These are phyloP conservation scores for Anthracocystis panici-leucophaei DNA, from an alignment of 1,284 basidiomycete species.

Conservation along the genomic window DNA sequence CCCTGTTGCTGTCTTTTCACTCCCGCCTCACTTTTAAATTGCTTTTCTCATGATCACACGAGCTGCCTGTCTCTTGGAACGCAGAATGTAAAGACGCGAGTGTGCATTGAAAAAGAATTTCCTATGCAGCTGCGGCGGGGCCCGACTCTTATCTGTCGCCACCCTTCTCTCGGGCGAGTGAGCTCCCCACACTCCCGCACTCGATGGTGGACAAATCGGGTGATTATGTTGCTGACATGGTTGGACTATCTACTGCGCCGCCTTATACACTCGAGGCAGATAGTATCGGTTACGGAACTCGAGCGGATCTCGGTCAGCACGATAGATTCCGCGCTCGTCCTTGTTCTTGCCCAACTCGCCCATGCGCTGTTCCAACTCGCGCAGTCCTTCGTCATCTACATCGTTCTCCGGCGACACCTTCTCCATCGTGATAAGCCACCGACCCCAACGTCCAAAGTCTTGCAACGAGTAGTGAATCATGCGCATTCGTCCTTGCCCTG, in stretches of 20 bases:
- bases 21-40: no score
- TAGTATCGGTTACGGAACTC: conserved; percentile 62
- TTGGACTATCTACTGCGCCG: conserved; percentile 4
- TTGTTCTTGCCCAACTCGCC: conserved; percentile 45
- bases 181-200: not conserved
- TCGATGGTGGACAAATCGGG: not conserved
- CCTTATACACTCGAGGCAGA: conserved; percentile 27
- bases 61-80: no score
- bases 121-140: no score
- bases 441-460: conserved; percentile 94
- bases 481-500: conserved; percentile 49
- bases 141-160: no score
- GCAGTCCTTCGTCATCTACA: conserved; percentile 34
- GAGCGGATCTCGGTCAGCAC: conserved; percentile 51
- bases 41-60: no score
- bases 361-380: conserved; percentile 40
- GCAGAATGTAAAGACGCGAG: no score
- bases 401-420: conserved; percentile 51
- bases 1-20: no score
- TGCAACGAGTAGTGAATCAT: conserved; percentile 86
- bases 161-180: no score
- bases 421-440: conserved; percentile 71
- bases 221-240: not conserved
- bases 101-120: no score
- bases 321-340: conserved; percentile 44